A percentile compares a stretch with the other conserved stretches of the same genome.
Evolutionary conservation across 768 basidiomycete species (phyloP).

Genomic region (Lepiota venenata): DNA sequence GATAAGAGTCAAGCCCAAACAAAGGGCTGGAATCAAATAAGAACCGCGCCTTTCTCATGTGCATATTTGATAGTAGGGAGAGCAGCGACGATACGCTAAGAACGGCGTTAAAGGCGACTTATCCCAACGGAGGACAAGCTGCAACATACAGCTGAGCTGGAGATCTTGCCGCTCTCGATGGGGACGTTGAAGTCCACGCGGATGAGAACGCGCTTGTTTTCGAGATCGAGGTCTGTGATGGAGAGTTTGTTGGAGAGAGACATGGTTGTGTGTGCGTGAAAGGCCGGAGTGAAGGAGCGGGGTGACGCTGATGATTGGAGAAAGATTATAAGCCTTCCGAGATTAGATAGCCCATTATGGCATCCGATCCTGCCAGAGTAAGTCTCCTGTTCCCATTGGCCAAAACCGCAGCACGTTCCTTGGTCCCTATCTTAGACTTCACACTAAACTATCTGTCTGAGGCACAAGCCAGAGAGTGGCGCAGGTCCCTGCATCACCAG

Average conservation of each 20-base stretch:
- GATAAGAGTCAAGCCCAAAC: conserved; percentile 13
- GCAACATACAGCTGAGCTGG: conserved; percentile 86
- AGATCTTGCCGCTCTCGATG: conserved; percentile 87
- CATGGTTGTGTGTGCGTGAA: conserved; percentile 47
- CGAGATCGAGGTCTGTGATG: conserved; percentile 88
- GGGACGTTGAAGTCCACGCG: conserved; percentile 98
- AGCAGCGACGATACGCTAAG: conserved; percentile 93
- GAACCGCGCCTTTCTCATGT: conserved; percentile 65
- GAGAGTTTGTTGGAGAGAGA: conserved; percentile 94
- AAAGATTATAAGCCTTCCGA: conserved; percentile 15
- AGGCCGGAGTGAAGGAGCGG: conserved; percentile 13
- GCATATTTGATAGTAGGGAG: conserved; percentile 95
- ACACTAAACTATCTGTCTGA: not conserved
- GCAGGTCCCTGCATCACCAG: not conserved
- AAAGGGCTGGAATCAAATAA: conserved; percentile 7
- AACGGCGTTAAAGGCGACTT: conserved; percentile 13
- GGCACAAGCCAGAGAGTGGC: not conserved
- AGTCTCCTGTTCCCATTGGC: too few relatives aligned
- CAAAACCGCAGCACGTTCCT: not conserved
- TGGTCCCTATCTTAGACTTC: not conserved
- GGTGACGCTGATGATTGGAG: conserved; percentile 6
- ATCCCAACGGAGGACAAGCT: conserved; percentile 11
- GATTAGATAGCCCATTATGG: conserved; percentile 18
- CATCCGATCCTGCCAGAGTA: not conserved
- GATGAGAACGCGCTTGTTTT: conserved; percentile 85